phyloP scores from a whole-genome alignment of 164 flowering plant species.

The Platanus orientalis region DNA sequence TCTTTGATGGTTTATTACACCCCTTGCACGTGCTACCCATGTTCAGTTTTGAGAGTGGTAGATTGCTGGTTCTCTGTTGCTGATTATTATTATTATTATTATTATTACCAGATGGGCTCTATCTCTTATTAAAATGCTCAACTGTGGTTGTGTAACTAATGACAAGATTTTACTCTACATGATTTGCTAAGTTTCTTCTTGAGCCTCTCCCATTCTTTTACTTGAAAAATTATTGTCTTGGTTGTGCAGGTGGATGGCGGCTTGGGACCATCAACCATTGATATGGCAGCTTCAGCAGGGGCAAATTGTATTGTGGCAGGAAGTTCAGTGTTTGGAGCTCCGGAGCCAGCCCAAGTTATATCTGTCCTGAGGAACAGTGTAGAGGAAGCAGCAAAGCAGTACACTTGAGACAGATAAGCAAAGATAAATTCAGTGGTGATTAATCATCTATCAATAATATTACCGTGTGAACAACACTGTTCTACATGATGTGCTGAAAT shows the following conservation, averaged over 20 bases:
- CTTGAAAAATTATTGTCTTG: background rate
- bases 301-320: slow-evolving; percentile 86
- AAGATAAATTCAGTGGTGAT: background rate
- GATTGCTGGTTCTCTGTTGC: no score
- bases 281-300: slow-evolving; percentile 64
- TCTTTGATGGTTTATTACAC: no score
- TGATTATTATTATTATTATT: no score
- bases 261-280: slow-evolving; percentile 66
- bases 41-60: no score
- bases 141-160: no score
- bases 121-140: no score
- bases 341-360: slow-evolving; percentile 62
- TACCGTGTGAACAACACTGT: background rate
- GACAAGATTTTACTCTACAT: no score
- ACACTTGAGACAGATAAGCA: background rate
- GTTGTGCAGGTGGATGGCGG: slow-evolving; percentile 68
- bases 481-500: no score
- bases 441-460: background rate
- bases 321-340: slow-evolving; percentile 74
- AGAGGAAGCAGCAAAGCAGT: slow-evolving; percentile 21
- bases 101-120: no score
- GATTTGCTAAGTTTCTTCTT: no score
- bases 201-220: background rate
- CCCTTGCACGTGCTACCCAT: no score
- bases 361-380: slow-evolving; percentile 48